Evolutionary conservation across 1,284 basidiomycete genomes (phyloP).

Genomic region (Irpex sp.): DNA sequence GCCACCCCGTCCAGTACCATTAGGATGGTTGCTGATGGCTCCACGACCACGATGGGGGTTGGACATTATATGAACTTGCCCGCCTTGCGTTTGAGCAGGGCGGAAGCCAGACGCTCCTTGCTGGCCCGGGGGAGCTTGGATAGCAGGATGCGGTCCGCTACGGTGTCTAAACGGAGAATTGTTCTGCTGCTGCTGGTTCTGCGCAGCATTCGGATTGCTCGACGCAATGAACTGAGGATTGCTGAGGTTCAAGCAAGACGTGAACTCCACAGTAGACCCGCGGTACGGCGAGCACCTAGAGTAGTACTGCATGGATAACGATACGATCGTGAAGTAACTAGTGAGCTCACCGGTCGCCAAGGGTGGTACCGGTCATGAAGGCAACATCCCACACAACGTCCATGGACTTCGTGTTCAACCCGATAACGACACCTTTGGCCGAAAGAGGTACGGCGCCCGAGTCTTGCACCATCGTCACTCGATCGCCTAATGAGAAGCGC

Average conservation of each 20-base stretch:
- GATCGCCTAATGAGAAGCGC: conserved; percentile 87
- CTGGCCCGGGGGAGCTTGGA: conserved; percentile 49
- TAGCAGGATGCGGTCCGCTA: conserved; percentile 58
- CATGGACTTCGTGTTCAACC: conserved; percentile 80
- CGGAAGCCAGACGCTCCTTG: conserved; percentile 56
- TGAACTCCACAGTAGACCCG: conserved; percentile 80
- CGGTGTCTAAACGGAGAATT: conserved; percentile 57
- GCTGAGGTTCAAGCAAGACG: conserved; percentile 81
- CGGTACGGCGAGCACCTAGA: conserved; percentile 83
- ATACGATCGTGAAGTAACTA: not conserved
- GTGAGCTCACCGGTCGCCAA: conserved; percentile 68
- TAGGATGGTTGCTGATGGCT: conserved; percentile 3
- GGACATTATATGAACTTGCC: conserved; percentile 48
- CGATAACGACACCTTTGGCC: conserved; percentile 91
- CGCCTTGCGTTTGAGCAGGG: conserved; percentile 34
- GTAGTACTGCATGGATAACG: not conserved
- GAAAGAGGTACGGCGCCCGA: conserved; percentile 90
- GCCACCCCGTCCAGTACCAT: conserved; percentile 11
- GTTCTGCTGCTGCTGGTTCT: conserved; percentile 38
- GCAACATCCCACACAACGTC: conserved; percentile 97
- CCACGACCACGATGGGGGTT: conserved; percentile 48
- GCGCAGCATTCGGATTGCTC: conserved; percentile 48
- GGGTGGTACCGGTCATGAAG: conserved; percentile 89
- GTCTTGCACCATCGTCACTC: conserved; percentile 94
- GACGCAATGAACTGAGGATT: conserved; percentile 77